A percentile compares a stretch with the other conserved stretches of the same genome.
phyloP scores from a whole-genome alignment of 2,329 filamentous ascomycete genomes.

The Cordyceps tenuipes region DNA sequence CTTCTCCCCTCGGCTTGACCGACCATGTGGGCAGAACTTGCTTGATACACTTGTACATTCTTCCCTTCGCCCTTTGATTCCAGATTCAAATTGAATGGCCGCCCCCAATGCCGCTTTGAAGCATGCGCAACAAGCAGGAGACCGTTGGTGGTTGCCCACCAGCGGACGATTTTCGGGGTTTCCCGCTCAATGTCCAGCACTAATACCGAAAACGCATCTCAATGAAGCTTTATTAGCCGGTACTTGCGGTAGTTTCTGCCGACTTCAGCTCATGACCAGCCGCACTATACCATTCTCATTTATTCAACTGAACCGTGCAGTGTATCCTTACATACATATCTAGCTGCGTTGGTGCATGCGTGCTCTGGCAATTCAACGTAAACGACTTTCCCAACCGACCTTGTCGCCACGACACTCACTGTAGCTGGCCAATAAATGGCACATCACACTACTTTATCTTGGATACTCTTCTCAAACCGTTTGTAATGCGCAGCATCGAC shows the following conservation, averaged over 20 bases:
- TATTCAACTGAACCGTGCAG: neutral
- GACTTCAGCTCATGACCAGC: neutral
- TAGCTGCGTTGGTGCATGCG: neutral
- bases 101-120: neutral
- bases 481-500: conserved; percentile 18
- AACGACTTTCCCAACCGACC: neutral
- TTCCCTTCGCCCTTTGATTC: neutral
- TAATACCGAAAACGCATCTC: conserved; percentile 3
- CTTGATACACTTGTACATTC: neutral
- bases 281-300: neutral
- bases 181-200: conserved; percentile 3
- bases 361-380: neutral
- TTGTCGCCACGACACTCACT: neutral
- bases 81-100: neutral
- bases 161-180: neutral
- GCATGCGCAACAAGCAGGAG: neutral
- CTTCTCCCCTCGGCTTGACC: neutral
- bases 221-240: neutral
- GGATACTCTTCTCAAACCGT: conserved; percentile 3
- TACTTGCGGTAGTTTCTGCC: neutral
- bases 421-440: conserved; percentile 2
- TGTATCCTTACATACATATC: neutral
- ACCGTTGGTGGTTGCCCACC: neutral
- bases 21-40: neutral
- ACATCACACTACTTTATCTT: neutral